phyloP scores from a whole-genome alignment of 2,329 filamentous ascomycete genomes.

The Monosporascus ibericus region DNA sequence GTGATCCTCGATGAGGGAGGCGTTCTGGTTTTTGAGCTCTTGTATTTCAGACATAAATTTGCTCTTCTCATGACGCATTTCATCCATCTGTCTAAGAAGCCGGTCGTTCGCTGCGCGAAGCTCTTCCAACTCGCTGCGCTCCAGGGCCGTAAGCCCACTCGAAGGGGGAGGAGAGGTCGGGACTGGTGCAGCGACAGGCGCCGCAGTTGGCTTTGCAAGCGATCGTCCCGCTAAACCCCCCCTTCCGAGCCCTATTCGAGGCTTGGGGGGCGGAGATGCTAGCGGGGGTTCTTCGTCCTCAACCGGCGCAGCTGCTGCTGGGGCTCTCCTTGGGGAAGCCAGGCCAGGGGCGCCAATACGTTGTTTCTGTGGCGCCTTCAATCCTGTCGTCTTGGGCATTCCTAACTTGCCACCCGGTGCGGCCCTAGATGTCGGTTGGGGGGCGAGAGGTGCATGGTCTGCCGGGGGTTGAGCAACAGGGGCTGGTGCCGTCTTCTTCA shows the following conservation, averaged over 20 bases:
- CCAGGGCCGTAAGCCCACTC: slow-evolving; percentile 67
- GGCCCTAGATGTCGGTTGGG: slow-evolving; percentile 51
- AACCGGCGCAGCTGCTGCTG: slow-evolving; percentile 38
- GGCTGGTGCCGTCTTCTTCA: slow-evolving; percentile 42
- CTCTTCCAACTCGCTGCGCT: slow-evolving; percentile 88
- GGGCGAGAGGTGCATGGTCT: slow-evolving; percentile 48
- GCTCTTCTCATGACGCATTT: slow-evolving; percentile 73
- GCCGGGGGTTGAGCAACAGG: slow-evolving; percentile 35
- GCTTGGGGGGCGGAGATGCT: slow-evolving; percentile 48
- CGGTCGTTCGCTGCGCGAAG: slow-evolving; percentile 78
- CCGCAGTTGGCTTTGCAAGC: slow-evolving; percentile 64
- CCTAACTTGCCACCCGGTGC: slow-evolving; percentile 44
- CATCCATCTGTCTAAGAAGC: slow-evolving; percentile 68
- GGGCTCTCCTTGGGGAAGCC: slow-evolving; percentile 46
- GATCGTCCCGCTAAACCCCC: slow-evolving; percentile 83
- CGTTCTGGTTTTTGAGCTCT: slow-evolving; percentile 95
- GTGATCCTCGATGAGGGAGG: slow-evolving; percentile 93
- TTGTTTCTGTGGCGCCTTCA: slow-evolving; percentile 53
- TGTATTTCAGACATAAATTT: slow-evolving; percentile 82
- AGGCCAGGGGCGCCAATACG: slow-evolving; percentile 43
- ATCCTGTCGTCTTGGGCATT: slow-evolving; percentile 48
- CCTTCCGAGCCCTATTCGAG: slow-evolving; percentile 62
- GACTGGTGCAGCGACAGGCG: slow-evolving; percentile 41
- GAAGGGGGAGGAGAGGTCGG: slow-evolving; percentile 52
- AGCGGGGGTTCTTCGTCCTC: slow-evolving; percentile 50